Base-by-base conservation (phyloP, 2,329 filamentous ascomycete genomes). In the Aspergillus sp. region DNA sequence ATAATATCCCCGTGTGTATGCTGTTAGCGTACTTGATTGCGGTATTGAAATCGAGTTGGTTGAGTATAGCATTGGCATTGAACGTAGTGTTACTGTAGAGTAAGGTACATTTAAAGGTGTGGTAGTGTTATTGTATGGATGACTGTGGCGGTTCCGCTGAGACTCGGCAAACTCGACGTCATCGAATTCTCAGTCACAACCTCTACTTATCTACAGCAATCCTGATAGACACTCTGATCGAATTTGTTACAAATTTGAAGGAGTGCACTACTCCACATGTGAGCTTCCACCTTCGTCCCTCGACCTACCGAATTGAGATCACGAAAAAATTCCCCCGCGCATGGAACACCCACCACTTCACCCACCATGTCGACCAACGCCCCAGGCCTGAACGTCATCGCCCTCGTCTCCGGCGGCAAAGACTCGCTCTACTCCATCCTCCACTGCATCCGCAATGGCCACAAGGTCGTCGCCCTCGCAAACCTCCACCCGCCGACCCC, bases 341-440 rank as follows among this genome's bases (percentile, higher is more conserved):
- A 47, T 21, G 14, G 19, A 48, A 46, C 43, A 44, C 29, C 41
- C 17, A 38, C 44, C 25, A 48, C 25, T 25, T 19, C 40, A 23
- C 20, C 54, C 53, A 54, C 57, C 62, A 80, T 79, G 77, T 63
- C 74, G 50, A 38, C 20, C 50, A 25, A 55, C 17, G 41, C 40
- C 14, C n/a, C 56, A 38, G 56, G 65, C 23, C 68, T 83, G 6
- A 87, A 92, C 62, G 91, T 97, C 58, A 92, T 99, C 62, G 93
- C 90, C 46, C 80, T 99, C 57, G 87, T 99, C 59, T 99, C 94
- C 17, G 94, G 94, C 55, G 94, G 94, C 60, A 99, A 99, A 76
- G 94, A 99, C 77, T 97, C 93, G 59, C 88, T 99, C 71, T 97
- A 89, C 77, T 93, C 90, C 17, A 82, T 96, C 60, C 82, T 97